Evolutionary conservation across 805 yeast genomes (phyloP), one percentile per base, ranked within the genome.

Genomic region (Cyberlindnera mycetangii): DNA sequence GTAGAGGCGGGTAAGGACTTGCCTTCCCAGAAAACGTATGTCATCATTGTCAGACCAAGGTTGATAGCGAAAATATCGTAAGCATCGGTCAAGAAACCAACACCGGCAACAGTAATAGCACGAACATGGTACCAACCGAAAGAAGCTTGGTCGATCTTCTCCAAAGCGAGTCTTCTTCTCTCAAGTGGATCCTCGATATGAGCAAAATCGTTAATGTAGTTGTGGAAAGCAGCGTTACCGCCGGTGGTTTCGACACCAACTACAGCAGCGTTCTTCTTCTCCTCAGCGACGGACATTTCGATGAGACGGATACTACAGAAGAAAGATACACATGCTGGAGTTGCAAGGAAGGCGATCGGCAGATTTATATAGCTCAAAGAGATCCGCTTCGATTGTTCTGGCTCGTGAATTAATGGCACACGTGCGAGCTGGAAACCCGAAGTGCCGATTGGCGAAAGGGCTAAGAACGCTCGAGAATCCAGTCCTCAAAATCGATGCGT

Each of bases 21-120:
- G 45, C 76, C 75, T 15, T 65, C 28, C 89, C 90, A 89, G 74
- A 67, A 86, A 44, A 83, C 95, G 58, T 83, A 81, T 27, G 78
- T 66, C 76, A 89, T 67, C 90, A 89, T 87, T 42, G 90, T 61
- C 43, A 86, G 69, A 66, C 85, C 92, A 71, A 89, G 71, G 68
- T 85, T 86, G 58, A 89, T 89, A 54, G 96, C 90, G 59, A 89
- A 89, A 55, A 89, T 86, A 73, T 89, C 96, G 67, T 89, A 89
- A 44, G 96, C 80, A 69, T 89, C 97, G 22, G 96, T 89, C 68
- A 89, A 66, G 79, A 89, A 89, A 65, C 97, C 97, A 53, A 89
- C 93, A 74, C 97, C 89, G 11, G 96, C 95, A 62, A 87, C 89
- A 66, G 78, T 63, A 58, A 87, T 85, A 72, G 89, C 85, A 68